Base-by-base conservation (phyloP, 2,329 filamentous ascomycete species). In the Parafenestella ontariensis region DNA sequence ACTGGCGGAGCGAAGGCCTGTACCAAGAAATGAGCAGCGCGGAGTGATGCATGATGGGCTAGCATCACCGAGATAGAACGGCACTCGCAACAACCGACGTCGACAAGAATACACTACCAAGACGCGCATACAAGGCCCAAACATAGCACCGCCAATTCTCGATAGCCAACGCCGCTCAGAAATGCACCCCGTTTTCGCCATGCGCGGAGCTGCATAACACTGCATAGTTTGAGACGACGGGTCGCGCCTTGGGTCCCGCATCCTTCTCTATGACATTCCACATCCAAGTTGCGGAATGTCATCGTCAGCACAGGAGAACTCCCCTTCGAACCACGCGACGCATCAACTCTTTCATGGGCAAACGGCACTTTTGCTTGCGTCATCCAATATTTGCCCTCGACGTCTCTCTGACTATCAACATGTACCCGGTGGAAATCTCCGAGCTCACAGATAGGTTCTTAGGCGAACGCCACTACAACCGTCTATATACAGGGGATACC, bases 191-290 rank as follows among this genome's bases (percentile, higher is more conserved):
- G n/a, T n/a, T 15, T 21, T 39, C 26, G 43, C 42, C 29, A 33
- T 23, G 33, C 20, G 21, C 18, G 21, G 34, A 15, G 43, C 39
- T 56, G 53, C 53, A 56, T 23, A 33, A 37, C 33, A 23, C 40
- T 52, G 47, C 53, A 49, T 37, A 26, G 33, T 34, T 48, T 56
- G 43, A 48, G 48, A 51, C 53, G 44, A 52, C 39, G 36, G 40
- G 23, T 47, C 31, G 39, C 54, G 44, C 45, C 49, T 49, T 40
- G 28, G 21, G 15, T 43, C 29, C 42, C 23, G 37, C 50, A 41
- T 37, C 20, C 17, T 43, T 24, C 41, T 42, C 10, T 15, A 26
- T n/a, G n/a, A 47, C 15, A 26, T 26, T 31, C 40, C 41, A 26
- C 46, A 41, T 26, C 24, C 20, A 40, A 24, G 23, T 8, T 15